Evolutionary conservation across 257 asterid genomes (phyloP).

Genomic region (Capsicum chinense): DNA sequence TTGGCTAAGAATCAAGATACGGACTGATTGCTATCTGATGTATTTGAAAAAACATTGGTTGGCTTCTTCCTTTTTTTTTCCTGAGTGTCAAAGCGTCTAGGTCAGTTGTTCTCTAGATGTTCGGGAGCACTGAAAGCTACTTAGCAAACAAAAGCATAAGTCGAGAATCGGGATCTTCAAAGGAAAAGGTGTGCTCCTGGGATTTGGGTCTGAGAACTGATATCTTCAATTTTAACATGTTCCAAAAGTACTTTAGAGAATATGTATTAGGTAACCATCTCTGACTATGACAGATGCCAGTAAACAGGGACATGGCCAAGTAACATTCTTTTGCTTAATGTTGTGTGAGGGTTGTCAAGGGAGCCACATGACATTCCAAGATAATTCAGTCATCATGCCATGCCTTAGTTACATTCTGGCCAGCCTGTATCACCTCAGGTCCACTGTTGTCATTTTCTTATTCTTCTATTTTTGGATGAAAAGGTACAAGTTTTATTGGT

Average conservation of each 20-base stretch:
- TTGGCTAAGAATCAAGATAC: neutral
- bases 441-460: neutral
- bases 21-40: neutral
- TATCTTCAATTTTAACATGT: conserved; percentile 5
- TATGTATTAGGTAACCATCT: conserved; percentile 10
- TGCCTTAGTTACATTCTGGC: neutral
- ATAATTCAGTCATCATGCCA: neutral
- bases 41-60: neutral
- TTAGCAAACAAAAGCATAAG: neutral
- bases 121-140: neutral
- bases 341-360: neutral
- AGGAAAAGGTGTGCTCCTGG: neutral
- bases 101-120: neutral
- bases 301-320: conserved; percentile 10
- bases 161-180: neutral
- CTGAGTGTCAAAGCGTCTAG: conserved; percentile 5
- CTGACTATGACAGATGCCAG: neutral
- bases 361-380: neutral
- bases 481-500: conserved; percentile 9
- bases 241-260: neutral
- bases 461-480: neutral
- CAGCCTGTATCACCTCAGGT: neutral
- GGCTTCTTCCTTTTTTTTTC: neutral
- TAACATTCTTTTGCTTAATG: neutral
- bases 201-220: neutral